A percentile compares a stretch with the other conserved stretches of the same genome.
Evolutionary conservation across 768 basidiomycete species (phyloP).

Genomic region (Pleurotus citrinopileatus): DNA sequence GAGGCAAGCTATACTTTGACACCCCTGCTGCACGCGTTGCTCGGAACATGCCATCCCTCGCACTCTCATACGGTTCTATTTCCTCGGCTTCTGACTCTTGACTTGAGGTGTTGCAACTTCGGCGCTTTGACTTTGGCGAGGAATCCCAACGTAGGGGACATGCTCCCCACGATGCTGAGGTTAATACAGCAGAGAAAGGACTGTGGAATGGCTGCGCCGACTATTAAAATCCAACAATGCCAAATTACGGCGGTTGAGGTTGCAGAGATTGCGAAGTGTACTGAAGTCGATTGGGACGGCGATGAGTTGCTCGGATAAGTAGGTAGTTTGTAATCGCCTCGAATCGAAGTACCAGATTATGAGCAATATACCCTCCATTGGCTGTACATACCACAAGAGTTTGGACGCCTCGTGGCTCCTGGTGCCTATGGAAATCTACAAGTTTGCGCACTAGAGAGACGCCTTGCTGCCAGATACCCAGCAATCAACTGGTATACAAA

Average conservation of each 20-base stretch:
- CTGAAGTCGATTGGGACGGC: constrained; percentile 5
- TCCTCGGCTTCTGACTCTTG: not conserved
- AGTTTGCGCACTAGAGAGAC: too few relatives aligned
- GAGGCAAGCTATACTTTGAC: not conserved
- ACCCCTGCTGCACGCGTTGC: too few relatives aligned
- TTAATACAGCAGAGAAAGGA: not conserved
- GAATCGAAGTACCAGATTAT: too few relatives aligned
- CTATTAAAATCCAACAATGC: not conserved
- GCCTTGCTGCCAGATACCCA: too few relatives aligned
- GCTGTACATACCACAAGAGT: too few relatives aligned
- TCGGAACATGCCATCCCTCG: not conserved
- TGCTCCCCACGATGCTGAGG: not conserved
- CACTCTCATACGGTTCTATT: not conserved
- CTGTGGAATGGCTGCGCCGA: not conserved
- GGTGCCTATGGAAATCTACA: too few relatives aligned
- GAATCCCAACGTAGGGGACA: not conserved
- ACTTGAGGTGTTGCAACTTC: not conserved
- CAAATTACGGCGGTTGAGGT: not conserved
- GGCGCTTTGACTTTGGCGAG: not conserved
- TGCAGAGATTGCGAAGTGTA: not conserved
- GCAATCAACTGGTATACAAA: too few relatives aligned
- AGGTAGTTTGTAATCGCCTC: not conserved
- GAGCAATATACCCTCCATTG: too few relatives aligned
- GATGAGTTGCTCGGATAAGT: not conserved
- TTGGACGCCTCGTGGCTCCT: too few relatives aligned